Evolutionary conservation across 345 rosid genomes (phyloP), one percentile per base, ranked within the genome.

Genomic region (Pistacia vera): DNA sequence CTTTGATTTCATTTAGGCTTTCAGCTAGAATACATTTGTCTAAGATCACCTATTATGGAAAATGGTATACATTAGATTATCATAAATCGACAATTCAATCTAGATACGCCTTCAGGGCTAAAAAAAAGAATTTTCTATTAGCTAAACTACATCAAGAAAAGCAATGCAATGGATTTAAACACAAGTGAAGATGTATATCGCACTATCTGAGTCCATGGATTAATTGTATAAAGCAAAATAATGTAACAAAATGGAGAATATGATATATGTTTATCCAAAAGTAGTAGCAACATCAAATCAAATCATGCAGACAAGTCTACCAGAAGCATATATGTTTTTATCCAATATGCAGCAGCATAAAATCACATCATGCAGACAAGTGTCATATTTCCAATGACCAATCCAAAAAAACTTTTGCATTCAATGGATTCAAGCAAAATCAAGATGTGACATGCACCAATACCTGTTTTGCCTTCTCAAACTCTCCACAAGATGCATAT

Each of bases 381-480:
- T 48, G 49, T 33, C 58, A 73, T 62, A 48, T 33, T 18, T 33
- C 28, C 28, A 28, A 51, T 46, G 3, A 5, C 20, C 0, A 58
- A 57, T 71, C 2, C 33, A 14, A 14, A 48, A 22, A 11, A 44
- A 73, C 1, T 73, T 51, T 44, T 49, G 25, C 7, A 30, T 33
- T 49, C 44, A 48, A 16, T 1, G 17, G 30, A 30, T 33, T 52
- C 33, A n/a, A 63, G 46, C 18, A 30, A 55, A 55, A 6, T 25
- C 60, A 25, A 70, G 22, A 57, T 41, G 68, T 38, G 56, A 35
- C 44, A 70, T 54, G 66, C 25, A 59, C 30, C 28, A 66, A 41
- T 85, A 96, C 99, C 98, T 86, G 88, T 81, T 91, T 92, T 68
- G 99, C 94, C 83, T 92, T 92, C 80, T 91, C 97, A 86, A 90